Evolutionary conservation across 352 stramenopile genomes (phyloP).

Genomic region (Phytopythium delawarense): DNA sequence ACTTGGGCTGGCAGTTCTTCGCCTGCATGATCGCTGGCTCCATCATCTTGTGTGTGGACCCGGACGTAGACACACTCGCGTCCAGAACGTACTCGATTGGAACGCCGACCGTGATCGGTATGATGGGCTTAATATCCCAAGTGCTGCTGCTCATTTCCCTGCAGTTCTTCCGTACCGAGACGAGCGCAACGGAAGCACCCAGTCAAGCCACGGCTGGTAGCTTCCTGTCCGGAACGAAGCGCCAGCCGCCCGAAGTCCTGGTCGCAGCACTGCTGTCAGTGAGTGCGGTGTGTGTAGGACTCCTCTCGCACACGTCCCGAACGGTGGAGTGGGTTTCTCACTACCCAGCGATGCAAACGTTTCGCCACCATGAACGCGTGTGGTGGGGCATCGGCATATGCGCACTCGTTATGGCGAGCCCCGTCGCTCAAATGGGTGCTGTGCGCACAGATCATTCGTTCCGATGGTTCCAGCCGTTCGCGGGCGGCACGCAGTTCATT

Average conservation of each 20-base stretch:
- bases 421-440: conserved; percentile 36
- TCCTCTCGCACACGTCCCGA: conserved; percentile 18
- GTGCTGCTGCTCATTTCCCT: conserved; percentile 42
- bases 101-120: conserved; percentile 28
- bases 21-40: conserved; percentile 33
- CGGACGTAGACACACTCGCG: conserved; percentile 12
- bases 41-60: conserved; percentile 26
- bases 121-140: conserved; percentile 46
- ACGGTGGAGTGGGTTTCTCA: conserved; percentile 2
- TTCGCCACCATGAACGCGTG: conserved; percentile 29
- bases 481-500: conserved; percentile 51
- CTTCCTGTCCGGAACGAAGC: neutral
- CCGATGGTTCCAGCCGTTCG: conserved; percentile 48
- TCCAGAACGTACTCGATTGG: conserved; percentile 15
- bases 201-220: neutral
- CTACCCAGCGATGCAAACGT: conserved; percentile 7
- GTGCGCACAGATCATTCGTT: conserved; percentile 25
- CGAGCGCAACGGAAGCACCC: neutral
- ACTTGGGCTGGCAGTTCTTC: conserved; percentile 58
- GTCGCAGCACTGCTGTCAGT: conserved; percentile 29
- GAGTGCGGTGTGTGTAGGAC: conserved; percentile 18
- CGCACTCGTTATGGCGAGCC: conserved; percentile 28
- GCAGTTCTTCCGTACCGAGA: conserved; percentile 29
- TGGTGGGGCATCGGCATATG: conserved; percentile 33
- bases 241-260: conserved; percentile 26